These are phyloP conservation scores for Amylocystis lapponica DNA, from an alignment of 768 basidiomycete species.

Conservation along the genomic window DNA sequence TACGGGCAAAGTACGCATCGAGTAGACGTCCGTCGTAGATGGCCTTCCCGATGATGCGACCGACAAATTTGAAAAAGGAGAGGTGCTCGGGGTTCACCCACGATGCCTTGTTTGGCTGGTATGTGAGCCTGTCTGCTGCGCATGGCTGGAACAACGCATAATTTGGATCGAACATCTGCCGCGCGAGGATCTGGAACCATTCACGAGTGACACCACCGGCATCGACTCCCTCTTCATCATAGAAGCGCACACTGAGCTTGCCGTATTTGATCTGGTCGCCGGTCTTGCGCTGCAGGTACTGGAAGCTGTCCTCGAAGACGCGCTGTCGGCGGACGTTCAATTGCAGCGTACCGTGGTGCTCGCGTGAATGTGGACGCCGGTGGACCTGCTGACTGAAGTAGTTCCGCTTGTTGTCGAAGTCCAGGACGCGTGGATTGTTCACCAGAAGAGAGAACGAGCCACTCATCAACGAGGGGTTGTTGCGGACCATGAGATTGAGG, in stretches of 20 bases:
- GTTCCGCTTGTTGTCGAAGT: constrained; percentile 99
- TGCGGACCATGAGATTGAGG: constrained; percentile 95
- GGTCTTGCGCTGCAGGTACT: constrained; percentile 79
- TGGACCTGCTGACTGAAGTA: constrained; percentile 92
- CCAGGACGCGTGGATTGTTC: constrained; percentile 92
- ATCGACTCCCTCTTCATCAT: constrained; percentile 96
- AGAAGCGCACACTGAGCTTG: constrained; percentile 93
- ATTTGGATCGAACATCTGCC: constrained; percentile 99
- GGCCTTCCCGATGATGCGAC: constrained; percentile 95
- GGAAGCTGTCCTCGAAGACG: constrained; percentile 98
- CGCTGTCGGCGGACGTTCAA: constrained; percentile 85
- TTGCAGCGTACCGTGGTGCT: constrained; percentile 79
- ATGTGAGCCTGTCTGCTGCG: constrained; percentile 90
- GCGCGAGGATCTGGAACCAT: constrained; percentile 97
- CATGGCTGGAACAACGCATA: constrained; percentile 98
- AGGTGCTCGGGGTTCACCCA: constrained; percentile 95
- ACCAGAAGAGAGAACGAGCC: constrained; percentile 96
- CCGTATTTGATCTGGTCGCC: constrained; percentile 98
- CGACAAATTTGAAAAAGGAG: constrained; percentile 98
- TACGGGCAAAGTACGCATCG: constrained; percentile 97
- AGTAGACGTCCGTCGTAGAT: constrained; percentile 94
- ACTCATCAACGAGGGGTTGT: constrained; percentile 96
- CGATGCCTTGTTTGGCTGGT: constrained; percentile 93
- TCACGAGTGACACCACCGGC: constrained; percentile 97
- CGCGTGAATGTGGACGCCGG: constrained; percentile 70